Evolutionary conservation across 1,139 yeast species (phyloP).

Genomic region (Pichia kudriavzevii): DNA sequence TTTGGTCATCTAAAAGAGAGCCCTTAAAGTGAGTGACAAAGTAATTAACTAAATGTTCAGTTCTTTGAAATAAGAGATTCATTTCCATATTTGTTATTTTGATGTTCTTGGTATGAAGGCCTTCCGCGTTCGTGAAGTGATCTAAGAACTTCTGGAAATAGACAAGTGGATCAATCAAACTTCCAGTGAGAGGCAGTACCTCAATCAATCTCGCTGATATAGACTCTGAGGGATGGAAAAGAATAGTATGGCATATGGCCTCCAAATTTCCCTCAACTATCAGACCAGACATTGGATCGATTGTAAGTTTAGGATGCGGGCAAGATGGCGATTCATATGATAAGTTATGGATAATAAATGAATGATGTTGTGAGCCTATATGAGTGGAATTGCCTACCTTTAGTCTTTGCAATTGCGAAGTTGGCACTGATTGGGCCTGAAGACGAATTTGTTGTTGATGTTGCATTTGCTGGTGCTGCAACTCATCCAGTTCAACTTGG

Average conservation of each 20-base stretch:
- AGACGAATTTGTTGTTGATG: slow-evolving; percentile 4
- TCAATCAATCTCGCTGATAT: slow-evolving; percentile 33
- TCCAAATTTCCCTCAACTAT: slow-evolving; percentile 53
- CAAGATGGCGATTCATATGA: slow-evolving; percentile 34
- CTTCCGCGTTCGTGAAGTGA: slow-evolving; percentile 7
- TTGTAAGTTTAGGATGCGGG: slow-evolving; percentile 64
- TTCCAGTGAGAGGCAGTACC: slow-evolving; percentile 60
- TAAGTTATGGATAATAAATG: slow-evolving; percentile 14
- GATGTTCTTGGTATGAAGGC: slow-evolving; percentile 4
- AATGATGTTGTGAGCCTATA: background rate
- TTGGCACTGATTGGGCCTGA: background rate
- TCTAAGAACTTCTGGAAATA: slow-evolving; percentile 31
- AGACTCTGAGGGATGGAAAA: slow-evolving; percentile 39
- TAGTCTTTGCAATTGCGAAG: background rate
- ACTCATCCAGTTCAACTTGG: no score
- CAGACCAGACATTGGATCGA: slow-evolving; percentile 40
- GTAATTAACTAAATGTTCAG: slow-evolving; percentile 39
- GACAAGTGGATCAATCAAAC: slow-evolving; percentile 45
- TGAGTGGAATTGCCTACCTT: no score
- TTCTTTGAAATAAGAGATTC: slow-evolving; percentile 33
- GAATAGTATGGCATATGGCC: slow-evolving; percentile 63
- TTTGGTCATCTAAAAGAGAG: slow-evolving; percentile 43
- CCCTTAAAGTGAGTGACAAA: slow-evolving; percentile 45
- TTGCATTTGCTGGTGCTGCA: no score
- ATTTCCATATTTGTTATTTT: slow-evolving; percentile 11